Evolutionary conservation across 768 basidiomycete species (phyloP).

Genomic region (Panaeolus cyanescens): DNA sequence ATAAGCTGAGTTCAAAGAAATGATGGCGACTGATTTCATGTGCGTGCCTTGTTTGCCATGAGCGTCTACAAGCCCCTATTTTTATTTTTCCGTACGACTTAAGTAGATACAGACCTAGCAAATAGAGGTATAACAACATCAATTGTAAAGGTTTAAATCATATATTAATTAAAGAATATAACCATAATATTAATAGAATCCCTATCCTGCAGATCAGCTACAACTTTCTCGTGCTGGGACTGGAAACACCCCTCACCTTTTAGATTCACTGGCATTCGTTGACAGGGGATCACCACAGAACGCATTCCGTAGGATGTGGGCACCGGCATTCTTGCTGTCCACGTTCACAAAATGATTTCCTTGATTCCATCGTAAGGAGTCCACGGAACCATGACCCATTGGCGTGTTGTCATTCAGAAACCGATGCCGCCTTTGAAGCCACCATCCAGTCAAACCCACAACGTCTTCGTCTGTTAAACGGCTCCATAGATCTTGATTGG

Average conservation of each 20-base stretch:
- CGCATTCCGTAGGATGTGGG: constrained; percentile 55
- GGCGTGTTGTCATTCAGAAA: neutral
- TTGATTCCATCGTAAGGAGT: constrained; percentile 38
- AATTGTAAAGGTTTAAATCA: too few species aligned
- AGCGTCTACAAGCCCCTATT: too few species aligned
- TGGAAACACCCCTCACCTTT: constrained; percentile 8
- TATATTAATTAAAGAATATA: constrained; percentile 28
- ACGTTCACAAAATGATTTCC: constrained; percentile 39
- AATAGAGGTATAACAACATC: too few species aligned
- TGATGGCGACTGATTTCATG: too few species aligned
- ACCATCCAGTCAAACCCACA: constrained; percentile 39
- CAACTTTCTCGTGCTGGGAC: too few species aligned
- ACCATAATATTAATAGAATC: constrained; percentile 27
- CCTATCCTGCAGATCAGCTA: constrained; percentile 10
- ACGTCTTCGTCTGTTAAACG: constrained; percentile 53
- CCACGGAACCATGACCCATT: constrained; percentile 28
- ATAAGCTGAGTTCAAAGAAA: too few species aligned
- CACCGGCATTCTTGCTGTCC: constrained; percentile 49
- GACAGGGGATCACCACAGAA: constrained; percentile 47
- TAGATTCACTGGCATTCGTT: constrained; percentile 39
- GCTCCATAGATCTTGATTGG: constrained; percentile 58
- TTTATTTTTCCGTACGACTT: too few species aligned
- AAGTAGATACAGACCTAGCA: too few species aligned
- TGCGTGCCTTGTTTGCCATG: too few species aligned
- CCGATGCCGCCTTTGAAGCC: constrained; percentile 16